phyloP scores from a whole-genome alignment of 2,329 filamentous ascomycete species.

The Harringtonia aguacate region DNA sequence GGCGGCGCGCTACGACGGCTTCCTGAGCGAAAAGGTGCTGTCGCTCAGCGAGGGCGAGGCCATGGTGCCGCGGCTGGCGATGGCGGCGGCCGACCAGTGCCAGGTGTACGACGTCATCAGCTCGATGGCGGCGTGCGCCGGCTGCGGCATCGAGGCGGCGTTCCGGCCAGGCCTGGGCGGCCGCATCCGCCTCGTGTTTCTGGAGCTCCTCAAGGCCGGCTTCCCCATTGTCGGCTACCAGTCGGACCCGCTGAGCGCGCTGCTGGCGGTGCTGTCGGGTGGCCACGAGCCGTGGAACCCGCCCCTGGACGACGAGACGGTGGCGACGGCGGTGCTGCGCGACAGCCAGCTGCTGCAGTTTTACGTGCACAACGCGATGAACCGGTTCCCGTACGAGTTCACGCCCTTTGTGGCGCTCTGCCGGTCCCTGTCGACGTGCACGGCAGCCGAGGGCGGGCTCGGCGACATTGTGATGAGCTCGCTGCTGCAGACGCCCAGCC shows the following conservation, averaged over 20 bases:
- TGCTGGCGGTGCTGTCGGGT: constrained; percentile 53
- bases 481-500: constrained; percentile 57
- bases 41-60: constrained; percentile 35
- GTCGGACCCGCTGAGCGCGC: constrained; percentile 55
- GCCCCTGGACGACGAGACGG: constrained; percentile 26
- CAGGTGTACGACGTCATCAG: constrained; percentile 43
- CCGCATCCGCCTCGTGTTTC: constrained; percentile 51
- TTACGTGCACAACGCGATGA: constrained; percentile 57
- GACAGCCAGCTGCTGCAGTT: constrained; percentile 46
- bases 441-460: constrained; percentile 22
- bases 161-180: constrained; percentile 47
- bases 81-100: constrained; percentile 35
- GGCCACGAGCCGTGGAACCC: constrained; percentile 44
- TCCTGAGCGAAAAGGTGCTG: constrained; percentile 37
- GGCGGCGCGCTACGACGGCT: constrained; percentile 46
- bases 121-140: constrained; percentile 36
- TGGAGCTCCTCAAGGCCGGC: constrained; percentile 61
- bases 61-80: constrained; percentile 39
- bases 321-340: constrained; percentile 33
- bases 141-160: constrained; percentile 31
- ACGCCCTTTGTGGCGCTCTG: constrained; percentile 30
- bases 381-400: constrained; percentile 79
- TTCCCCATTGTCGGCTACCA: constrained; percentile 61
- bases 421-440: constrained; percentile 49
- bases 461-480: constrained; percentile 45